Conservation (phyloP, 1,284 basidiomycete genomes). For the Papiliotrema flavescens region DNA sequence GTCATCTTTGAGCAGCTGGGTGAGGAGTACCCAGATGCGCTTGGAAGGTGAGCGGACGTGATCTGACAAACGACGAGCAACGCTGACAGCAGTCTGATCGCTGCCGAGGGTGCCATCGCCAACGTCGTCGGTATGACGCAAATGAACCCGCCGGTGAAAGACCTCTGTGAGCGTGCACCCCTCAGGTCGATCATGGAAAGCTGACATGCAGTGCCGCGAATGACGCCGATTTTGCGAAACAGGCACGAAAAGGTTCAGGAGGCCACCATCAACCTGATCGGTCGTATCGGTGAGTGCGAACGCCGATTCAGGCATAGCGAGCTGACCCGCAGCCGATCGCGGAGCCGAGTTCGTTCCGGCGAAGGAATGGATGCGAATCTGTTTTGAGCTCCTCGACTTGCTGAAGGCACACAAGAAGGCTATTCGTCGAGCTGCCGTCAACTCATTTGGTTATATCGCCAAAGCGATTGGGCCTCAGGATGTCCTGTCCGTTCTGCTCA, state of each 20-base stretch:
- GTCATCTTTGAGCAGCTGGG: slow-evolving; percentile 98
- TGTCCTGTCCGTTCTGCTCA: slow-evolving; percentile 91
- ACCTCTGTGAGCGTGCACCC: slow-evolving; percentile 72
- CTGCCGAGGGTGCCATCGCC: slow-evolving; percentile 95
- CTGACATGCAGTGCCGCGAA: slow-evolving; percentile 73
- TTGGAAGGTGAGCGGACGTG: slow-evolving; percentile 59
- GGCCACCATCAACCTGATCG: slow-evolving; percentile 98
- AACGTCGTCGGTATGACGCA: slow-evolving; percentile 99
- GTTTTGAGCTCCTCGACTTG: slow-evolving; percentile 94
- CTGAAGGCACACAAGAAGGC: slow-evolving; percentile 99
- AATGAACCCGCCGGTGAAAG: slow-evolving; percentile 99
- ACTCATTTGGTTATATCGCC: slow-evolving; percentile 99
- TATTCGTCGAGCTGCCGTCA: slow-evolving; percentile 96
- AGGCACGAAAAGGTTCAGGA: slow-evolving; percentile 99
- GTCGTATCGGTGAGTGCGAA: slow-evolving; percentile 73
- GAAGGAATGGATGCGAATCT: slow-evolving; percentile 99
- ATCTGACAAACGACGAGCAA: slow-evolving; percentile 1
- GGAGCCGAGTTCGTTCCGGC: slow-evolving; percentile 98
- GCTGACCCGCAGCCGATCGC: slow-evolving; percentile 70
- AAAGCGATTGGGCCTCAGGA: slow-evolving; percentile 99
- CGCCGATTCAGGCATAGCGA: slow-evolving; percentile 4
- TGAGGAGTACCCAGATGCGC: slow-evolving; percentile 98
- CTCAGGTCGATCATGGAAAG: too few relatives aligned
- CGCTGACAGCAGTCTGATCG: slow-evolving; percentile 72
- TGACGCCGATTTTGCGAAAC: slow-evolving; percentile 98